Evolutionary conservation across 352 stramenopile genomes (phyloP), one percentile per base, ranked within the genome.

Genomic region (Globisporangium solare): DNA sequence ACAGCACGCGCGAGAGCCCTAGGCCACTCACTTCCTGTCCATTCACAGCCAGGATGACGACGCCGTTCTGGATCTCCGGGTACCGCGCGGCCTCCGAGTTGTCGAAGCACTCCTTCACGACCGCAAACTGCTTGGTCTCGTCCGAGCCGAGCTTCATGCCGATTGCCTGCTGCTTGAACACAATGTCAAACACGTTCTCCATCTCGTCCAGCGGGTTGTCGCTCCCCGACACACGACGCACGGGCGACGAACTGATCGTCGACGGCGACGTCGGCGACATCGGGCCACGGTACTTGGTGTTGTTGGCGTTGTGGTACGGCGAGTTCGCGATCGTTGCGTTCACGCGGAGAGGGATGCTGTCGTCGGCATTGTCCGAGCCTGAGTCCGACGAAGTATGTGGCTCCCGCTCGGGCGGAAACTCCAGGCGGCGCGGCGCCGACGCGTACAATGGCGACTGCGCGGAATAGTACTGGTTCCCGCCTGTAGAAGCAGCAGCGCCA

Each of bases 141-240:
- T 93, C 83, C 3, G 74, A 66, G 10, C 76, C 80, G 35, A 93
- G 79, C 60, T 91, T 91, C 75, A 93, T 83, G 8, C 83, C 83
- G 61, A 93, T 91, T 20, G 81, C 66, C 50, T 91, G 82, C 64
- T 93, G 80, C 65, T 88, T 89, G 69, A 93, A 93, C 37, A 93
- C 83, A 61, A 93, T 83, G 56, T 93, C 83, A 45, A 93, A 93
- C 13, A 92, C 73, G 45, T 82, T 83, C 22, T 91, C 76, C 64
- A 93, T 80, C 20, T 74, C 71, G 41, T 92, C 71, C 21, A 88
- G 43, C 6, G 59, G 52, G 6, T 78, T 85, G 32, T 22, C 21
- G 11, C 66, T 61, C 21, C 56, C 57, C 50, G 17, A 61, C 37
- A 39, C 55, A 21, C 21, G 58, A 39, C 54, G 60, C 49, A 71